Percentiles rank a stretch among this genome's conserved stretches.
Conservation (phyloP, 106 monocot species). For the Dendrobium officinale region DNA sequence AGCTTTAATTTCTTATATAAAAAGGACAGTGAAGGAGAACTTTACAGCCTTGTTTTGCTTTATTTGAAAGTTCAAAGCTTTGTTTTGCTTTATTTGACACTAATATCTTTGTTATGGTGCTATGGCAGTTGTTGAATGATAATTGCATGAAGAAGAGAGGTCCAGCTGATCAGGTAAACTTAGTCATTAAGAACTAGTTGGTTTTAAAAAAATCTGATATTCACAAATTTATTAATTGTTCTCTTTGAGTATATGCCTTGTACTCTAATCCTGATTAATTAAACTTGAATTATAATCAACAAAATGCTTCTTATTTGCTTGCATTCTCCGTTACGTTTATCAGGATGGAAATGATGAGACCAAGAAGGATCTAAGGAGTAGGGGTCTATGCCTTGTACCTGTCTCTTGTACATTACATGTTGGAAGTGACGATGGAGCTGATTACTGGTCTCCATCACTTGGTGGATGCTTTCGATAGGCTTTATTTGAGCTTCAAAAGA, state of each 20-base stretch:
- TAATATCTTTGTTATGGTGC: neutral
- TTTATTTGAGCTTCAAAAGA: neutral
- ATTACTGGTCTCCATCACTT: constrained; percentile 61
- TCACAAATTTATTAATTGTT: too few relatives aligned
- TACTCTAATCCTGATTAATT: neutral
- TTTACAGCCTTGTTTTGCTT: constrained; percentile 5
- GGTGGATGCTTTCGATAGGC: constrained; percentile 11
- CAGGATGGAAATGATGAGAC: constrained; percentile 20
- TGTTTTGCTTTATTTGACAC: constrained; percentile 2
- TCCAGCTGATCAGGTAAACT: constrained; percentile 4
- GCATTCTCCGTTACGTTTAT: neutral
- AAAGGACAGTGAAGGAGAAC: neutral
- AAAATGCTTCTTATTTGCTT: too few relatives aligned
- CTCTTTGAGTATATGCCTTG: too few relatives aligned
- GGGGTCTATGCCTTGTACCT: constrained; percentile 75
- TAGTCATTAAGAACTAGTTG: neutral
- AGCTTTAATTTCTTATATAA: neutral
- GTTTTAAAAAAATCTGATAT: too few relatives aligned
- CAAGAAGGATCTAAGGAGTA: constrained; percentile 71
- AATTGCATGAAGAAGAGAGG: constrained; percentile 6
- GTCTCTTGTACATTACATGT: constrained; percentile 62
- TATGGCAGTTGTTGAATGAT: constrained; percentile 5
- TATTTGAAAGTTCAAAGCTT: neutral
- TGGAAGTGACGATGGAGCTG: constrained; percentile 50
- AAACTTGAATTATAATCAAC: too few relatives aligned